phyloP scores from a whole-genome alignment of 768 basidiomycete genomes.

The Amanita rubescens region DNA sequence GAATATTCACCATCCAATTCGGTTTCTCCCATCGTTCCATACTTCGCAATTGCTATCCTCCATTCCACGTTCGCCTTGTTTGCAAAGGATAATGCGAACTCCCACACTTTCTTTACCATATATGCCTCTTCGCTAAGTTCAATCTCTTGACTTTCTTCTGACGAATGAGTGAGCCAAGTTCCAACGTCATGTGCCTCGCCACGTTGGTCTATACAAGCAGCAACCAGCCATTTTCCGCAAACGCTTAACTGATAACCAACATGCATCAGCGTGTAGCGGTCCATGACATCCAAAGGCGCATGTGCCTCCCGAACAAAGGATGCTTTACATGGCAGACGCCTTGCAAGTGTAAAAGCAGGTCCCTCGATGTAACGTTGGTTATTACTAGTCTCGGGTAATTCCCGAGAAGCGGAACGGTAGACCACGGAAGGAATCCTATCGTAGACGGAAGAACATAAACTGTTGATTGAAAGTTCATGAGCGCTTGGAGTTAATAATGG shows the following conservation, averaged over 20 bases:
- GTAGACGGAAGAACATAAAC: constrained; percentile 60
- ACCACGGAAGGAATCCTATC: constrained; percentile 59
- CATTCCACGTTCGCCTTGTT: constrained; percentile 69
- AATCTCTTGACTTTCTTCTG: constrained; percentile 22
- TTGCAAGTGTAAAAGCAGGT: constrained; percentile 57
- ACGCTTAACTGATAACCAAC: constrained; percentile 62
- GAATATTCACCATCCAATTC: constrained; percentile 59
- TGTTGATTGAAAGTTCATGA: constrained; percentile 36
- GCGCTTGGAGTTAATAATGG: constrained; percentile 37
- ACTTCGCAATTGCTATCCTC: constrained; percentile 66
- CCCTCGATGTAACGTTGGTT: constrained; percentile 51
- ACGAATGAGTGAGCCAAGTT: constrained; percentile 56
- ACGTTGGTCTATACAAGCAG: constrained; percentile 68
- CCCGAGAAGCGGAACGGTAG: constrained; percentile 52
- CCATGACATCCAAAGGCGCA: constrained; percentile 36
- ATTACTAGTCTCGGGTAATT: constrained; percentile 27
- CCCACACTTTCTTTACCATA: constrained; percentile 59
- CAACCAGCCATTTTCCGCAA: constrained; percentile 72
- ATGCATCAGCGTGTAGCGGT: constrained; percentile 55
- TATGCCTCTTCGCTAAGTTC: constrained; percentile 37
- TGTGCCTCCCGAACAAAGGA: constrained; percentile 28
- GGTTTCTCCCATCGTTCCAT: constrained; percentile 47
- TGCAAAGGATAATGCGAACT: constrained; percentile 55
- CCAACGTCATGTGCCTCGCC: constrained; percentile 68
- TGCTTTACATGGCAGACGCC: constrained; percentile 32